Evolutionary conservation across 2,329 filamentous ascomycete species (phyloP), one percentile per base, ranked within the genome.

Genomic region (Lachnellula suecica): DNA sequence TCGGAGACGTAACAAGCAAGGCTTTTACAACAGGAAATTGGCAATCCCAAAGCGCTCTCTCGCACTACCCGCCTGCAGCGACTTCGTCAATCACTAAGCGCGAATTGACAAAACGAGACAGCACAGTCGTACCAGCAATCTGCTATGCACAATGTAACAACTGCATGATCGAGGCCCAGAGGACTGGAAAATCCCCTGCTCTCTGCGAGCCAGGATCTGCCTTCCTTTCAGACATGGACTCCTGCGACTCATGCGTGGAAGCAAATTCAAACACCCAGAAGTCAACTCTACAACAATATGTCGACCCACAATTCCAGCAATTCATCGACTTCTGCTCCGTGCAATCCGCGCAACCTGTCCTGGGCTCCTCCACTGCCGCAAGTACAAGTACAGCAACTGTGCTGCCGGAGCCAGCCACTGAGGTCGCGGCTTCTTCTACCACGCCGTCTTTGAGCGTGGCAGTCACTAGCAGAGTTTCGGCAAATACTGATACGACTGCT

Each of bases 141-240:
- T 88, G 85, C 66, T 86, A 67, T 56, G 68, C 68, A 4, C 42
- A 61, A 0, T 88, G 85, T 65, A 77, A 84, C 56, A 71, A 74
- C 25, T 74, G 74, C 15, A 72, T 66, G 29, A 40, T 74, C 2
- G 76, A 79, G 58, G 79, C 71, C 0, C 70, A 79, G 50, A 58
- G 53, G 0, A 56, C 70, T 1, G 84, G 84, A 23, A 81, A 82
- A 61, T 66, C 63, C 0, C 54, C 70, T 0, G 58, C 42, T 0
- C 73, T 86, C 1, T 87, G 84, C 63, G 58, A 48, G 0, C 0
- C 46, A 0, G 64, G 46, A 6, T 80, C 79, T 0, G 52, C 66
- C 0, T 87, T 83, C 67, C 42, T 44, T 2, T 42, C 47, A 0
- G 63, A 64, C 20, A 68, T 73, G 10, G 15, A 46, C 0, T 40